phyloP scores from a whole-genome alignment of 1,284 basidiomycete species.

The Malassezia cuniculi region DNA sequence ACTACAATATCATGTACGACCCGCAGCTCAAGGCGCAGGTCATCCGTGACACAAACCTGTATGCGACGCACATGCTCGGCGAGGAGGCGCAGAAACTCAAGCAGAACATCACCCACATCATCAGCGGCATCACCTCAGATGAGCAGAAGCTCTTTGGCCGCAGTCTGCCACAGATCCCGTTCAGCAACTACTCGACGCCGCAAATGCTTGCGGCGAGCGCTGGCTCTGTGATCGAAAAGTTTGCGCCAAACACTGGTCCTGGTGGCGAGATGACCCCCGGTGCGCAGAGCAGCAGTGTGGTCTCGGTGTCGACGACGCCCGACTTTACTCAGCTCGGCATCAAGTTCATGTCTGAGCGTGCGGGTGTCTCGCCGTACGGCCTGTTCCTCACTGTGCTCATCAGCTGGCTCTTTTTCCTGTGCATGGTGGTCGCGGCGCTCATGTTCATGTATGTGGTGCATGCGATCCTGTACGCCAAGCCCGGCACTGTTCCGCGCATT shows the following conservation, averaged over 20 bases:
- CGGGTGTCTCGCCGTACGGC: conserved; percentile 31
- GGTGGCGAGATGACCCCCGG: conserved; percentile 24
- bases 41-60: conserved; percentile 11
- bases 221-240: background rate
- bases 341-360: conserved; percentile 26
- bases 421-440: conserved; percentile 19
- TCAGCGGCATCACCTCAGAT: background rate
- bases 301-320: conserved; percentile 18
- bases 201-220: background rate
- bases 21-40: conserved; percentile 20
- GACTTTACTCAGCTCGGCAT: conserved; percentile 20
- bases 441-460: conserved; percentile 17
- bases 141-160: background rate
- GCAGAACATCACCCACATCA: too few species aligned
- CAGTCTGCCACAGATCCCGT: too few species aligned
- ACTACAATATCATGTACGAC: conserved; percentile 43
- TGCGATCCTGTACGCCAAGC: conserved; percentile 2
- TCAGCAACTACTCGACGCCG: too few species aligned
- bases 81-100: background rate
- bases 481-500: too few species aligned
- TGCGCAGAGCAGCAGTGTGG: conserved; percentile 7
- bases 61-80: conserved; percentile 3
- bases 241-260: conserved; percentile 37
- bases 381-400: conserved; percentile 38
- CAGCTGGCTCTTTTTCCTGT: conserved; percentile 27